Evolutionary conservation across 176 grass and related monocot genomes (phyloP).

Genomic region (Eleusine indica): DNA sequence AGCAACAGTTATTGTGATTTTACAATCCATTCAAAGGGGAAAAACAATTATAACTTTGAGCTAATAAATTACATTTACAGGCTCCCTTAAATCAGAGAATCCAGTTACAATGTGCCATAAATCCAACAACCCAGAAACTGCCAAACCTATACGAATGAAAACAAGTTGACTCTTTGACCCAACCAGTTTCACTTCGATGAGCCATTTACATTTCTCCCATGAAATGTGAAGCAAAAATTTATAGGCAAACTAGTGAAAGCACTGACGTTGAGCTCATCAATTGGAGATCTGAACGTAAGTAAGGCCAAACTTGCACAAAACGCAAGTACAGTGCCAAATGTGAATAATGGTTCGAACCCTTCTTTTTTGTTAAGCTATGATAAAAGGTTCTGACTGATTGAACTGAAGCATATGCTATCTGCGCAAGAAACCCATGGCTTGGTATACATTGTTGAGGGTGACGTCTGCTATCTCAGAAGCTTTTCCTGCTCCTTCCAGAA

Average conservation of each 20-base stretch:
- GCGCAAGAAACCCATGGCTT: slow-evolving; percentile 95
- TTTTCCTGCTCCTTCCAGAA: slow-evolving; percentile 78
- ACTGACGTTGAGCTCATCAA: neutral
- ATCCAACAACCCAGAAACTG: neutral
- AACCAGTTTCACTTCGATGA: neutral
- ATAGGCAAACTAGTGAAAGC: neutral
- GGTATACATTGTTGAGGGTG: slow-evolving; percentile 85
- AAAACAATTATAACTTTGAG: neutral
- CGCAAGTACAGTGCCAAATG: neutral
- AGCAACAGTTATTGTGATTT: neutral
- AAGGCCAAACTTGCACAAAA: neutral
- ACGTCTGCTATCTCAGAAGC: slow-evolving; percentile 79
- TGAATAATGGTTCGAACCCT: neutral
- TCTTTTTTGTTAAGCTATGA: neutral
- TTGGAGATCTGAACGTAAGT: neutral
- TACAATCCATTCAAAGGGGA: neutral
- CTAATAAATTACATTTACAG: neutral
- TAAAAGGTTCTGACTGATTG: slow-evolving; percentile 8
- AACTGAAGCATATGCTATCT: slow-evolving; percentile 46
- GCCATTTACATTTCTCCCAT: neutral
- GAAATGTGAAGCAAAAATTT: neutral
- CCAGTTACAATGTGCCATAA: neutral
- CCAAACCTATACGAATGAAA: neutral
- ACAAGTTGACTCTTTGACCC: neutral
- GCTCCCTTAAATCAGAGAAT: neutral